Evolutionary conservation across 2,329 filamentous ascomycete genomes (phyloP).

Genomic region (Penicillium sp.): DNA sequence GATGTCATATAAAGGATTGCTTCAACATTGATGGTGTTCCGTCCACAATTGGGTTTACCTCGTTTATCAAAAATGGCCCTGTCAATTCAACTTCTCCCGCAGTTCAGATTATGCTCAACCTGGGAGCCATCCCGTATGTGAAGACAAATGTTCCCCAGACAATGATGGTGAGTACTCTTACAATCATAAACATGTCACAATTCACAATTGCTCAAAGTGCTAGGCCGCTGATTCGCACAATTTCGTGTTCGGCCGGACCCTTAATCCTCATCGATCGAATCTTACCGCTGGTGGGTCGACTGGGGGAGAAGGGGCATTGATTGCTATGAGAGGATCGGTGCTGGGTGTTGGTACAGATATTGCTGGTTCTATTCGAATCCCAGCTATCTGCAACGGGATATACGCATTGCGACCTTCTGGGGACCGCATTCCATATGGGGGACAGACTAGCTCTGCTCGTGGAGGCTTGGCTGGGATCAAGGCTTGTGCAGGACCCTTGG

Average conservation of each 20-base stretch:
- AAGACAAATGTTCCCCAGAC: slow-evolving; percentile 68
- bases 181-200: neutral
- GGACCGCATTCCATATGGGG: slow-evolving; percentile 50
- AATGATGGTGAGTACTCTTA: slow-evolving; percentile 19
- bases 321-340: slow-evolving; percentile 57
- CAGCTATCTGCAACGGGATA: slow-evolving; percentile 49
- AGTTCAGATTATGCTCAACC: slow-evolving; percentile 55
- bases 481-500: slow-evolving; percentile 23
- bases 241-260: slow-evolving; percentile 58
- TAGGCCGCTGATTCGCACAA: slow-evolving; percentile 53
- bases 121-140: slow-evolving; percentile 64
- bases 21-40: slow-evolving; percentile 15
- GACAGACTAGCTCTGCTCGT: slow-evolving; percentile 35
- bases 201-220: slow-evolving; percentile 35
- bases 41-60: slow-evolving; percentile 53
- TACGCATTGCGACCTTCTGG: slow-evolving; percentile 49
- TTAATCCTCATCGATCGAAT: slow-evolving; percentile 60
- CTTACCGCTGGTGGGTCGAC: slow-evolving; percentile 62
- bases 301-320: slow-evolving; percentile 63
- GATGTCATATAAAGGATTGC: slow-evolving; percentile 8
- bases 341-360: slow-evolving; percentile 63
- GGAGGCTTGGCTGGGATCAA: slow-evolving; percentile 19
- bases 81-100: slow-evolving; percentile 52
- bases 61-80: slow-evolving; percentile 58
- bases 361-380: slow-evolving; percentile 45